phyloP scores from a whole-genome alignment of 2,329 filamentous ascomycete genomes.

The Purpureocillium takamizusanense region DNA sequence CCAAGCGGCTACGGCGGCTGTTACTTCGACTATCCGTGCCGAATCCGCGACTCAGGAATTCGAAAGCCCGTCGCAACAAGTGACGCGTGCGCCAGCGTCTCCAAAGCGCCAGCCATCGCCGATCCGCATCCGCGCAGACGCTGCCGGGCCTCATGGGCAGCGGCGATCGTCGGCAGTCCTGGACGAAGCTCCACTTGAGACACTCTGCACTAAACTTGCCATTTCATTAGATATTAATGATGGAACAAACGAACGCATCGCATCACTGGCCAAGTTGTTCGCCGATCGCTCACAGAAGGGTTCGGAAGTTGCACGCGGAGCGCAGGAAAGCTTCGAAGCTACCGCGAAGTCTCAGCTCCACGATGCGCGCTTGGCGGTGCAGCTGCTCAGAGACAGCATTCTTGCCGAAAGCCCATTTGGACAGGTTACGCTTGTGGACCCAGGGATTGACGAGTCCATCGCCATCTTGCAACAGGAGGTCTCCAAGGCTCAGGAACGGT shows the following conservation, averaged over 20 bases:
- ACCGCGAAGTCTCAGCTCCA: conserved; percentile 30
- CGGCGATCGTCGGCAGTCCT: conserved; percentile 27
- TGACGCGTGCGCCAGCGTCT: conserved; percentile 17
- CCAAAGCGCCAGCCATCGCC: conserved; percentile 27
- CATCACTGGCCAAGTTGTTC: conserved; percentile 24
- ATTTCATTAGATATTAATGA: conserved; percentile 25
- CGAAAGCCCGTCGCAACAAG: conserved; percentile 30
- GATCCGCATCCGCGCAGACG: conserved; percentile 21
- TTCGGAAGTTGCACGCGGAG: conserved; percentile 31
- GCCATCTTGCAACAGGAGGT: conserved; percentile 35
- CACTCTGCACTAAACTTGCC: conserved; percentile 38
- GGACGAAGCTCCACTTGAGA: conserved; percentile 32
- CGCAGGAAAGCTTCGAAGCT: conserved; percentile 42
- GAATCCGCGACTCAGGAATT: conserved; percentile 30
- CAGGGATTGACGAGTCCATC: conserved; percentile 43
- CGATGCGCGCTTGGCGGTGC: conserved; percentile 38
- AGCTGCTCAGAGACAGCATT: conserved; percentile 40
- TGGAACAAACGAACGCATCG: conserved; percentile 13
- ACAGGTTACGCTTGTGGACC: conserved; percentile 40
- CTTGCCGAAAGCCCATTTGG: conserved; percentile 42
- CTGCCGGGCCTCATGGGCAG: conserved; percentile 12
- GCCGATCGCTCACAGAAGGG: conserved; percentile 32
- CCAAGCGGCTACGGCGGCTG: no score
- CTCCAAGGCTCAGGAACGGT: conserved; percentile 25
- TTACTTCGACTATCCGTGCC: conserved; percentile 19